These are phyloP conservation scores for Aspergillus vadensis DNA, from an alignment of 2,329 filamentous ascomycete species.

Conservation along the genomic window DNA sequence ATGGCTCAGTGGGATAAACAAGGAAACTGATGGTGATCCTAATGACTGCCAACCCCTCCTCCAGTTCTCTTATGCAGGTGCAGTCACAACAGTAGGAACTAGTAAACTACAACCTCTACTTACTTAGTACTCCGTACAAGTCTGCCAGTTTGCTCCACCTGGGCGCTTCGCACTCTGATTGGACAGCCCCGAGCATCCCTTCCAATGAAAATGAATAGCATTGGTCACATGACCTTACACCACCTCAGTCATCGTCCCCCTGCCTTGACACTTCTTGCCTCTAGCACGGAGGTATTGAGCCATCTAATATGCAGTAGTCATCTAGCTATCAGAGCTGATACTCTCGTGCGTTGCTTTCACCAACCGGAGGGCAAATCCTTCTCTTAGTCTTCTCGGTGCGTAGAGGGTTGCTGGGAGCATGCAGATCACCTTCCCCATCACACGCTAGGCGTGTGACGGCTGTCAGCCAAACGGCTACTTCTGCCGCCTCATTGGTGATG, in stretches of 20 bases:
- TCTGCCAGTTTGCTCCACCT: background rate
- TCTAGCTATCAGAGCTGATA: too few relatives aligned
- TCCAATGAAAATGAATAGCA: too few relatives aligned
- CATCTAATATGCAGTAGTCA: too few relatives aligned
- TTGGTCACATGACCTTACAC: too few relatives aligned
- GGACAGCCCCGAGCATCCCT: background rate
- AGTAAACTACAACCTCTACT: too few relatives aligned
- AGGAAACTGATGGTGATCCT: background rate
- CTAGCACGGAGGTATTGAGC: too few relatives aligned
- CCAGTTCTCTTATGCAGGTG: constrained; percentile 9
- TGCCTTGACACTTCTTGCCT: too few relatives aligned
- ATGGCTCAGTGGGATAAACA: too few relatives aligned
- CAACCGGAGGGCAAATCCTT: background rate
- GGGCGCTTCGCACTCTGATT: constrained; percentile 15
- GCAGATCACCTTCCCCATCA: constrained; percentile 36
- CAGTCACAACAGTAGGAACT: constrained; percentile 11
- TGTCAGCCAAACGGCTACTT: constrained; percentile 23
- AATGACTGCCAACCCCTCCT: background rate
- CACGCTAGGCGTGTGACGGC: constrained; percentile 40
- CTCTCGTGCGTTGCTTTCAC: background rate
- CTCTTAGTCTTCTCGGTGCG: constrained; percentile 3
- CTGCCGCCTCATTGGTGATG: constrained; percentile 33
- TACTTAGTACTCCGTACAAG: too few relatives aligned
- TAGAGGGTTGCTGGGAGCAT: constrained; percentile 11
- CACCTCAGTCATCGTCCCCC: too few relatives aligned